Evolutionary conservation across 2,329 filamentous ascomycete genomes (phyloP).

Genomic region (Annulohypoxylon truncatum): DNA sequence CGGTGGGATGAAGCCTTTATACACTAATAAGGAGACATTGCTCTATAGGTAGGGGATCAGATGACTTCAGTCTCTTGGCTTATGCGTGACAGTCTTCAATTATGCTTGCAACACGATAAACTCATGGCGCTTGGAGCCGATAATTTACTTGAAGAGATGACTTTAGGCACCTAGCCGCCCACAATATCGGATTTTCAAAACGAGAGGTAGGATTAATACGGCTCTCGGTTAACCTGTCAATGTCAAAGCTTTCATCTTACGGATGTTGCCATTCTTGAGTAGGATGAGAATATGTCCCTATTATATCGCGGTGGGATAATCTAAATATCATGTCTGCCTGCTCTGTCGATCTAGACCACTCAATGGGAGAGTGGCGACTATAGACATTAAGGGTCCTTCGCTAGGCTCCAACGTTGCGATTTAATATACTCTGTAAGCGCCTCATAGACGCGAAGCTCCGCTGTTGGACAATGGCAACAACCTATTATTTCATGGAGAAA

Average conservation of each 20-base stretch:
- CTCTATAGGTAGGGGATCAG: constrained; percentile 3
- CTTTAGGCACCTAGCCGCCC: constrained; percentile 29
- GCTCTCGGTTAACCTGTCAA: constrained; percentile 16
- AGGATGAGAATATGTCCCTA: constrained; percentile 22
- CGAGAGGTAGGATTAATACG: constrained; percentile 4
- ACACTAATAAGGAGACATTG: not conserved
- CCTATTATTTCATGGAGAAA: constrained; percentile 3
- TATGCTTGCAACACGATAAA: constrained; percentile 4
- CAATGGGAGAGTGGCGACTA: constrained; percentile 10
- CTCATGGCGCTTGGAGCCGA: constrained; percentile 20
- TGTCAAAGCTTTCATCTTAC: not conserved
- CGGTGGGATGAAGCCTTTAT: constrained; percentile 25
- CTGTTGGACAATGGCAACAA: not conserved
- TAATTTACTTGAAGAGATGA: constrained; percentile 32
- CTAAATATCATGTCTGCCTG: constrained; percentile 7
- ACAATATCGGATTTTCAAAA: constrained; percentile 5
- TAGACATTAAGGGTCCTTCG: constrained; percentile 16
- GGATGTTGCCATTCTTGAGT: constrained; percentile 30
- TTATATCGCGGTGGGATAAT: constrained; percentile 33
- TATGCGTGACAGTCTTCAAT: constrained; percentile 9
- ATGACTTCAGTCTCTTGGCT: constrained; percentile 16
- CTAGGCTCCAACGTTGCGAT: not conserved
- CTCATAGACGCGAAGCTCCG: constrained; percentile 18
- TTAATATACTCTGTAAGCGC: constrained; percentile 24
- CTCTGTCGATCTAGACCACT: constrained; percentile 1